Evolutionary conservation across 2,329 filamentous ascomycete genomes (phyloP).

Genomic region (Pleoardoris graminearum): DNA sequence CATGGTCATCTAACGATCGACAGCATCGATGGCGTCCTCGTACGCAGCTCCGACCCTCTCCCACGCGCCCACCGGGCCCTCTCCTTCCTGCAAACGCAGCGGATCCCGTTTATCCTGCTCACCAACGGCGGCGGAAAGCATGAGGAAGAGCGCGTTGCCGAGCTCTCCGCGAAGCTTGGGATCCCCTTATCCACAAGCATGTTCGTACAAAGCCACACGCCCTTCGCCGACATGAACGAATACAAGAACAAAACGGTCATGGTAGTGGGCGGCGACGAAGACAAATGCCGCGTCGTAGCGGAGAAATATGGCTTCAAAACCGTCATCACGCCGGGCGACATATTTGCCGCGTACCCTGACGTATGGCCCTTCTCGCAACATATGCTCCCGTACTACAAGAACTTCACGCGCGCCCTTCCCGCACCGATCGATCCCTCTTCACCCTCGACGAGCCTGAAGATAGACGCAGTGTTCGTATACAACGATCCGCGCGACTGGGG

Average conservation of each 20-base stretch:
- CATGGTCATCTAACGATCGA: slow-evolving; percentile 27
- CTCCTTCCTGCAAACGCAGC: slow-evolving; percentile 69
- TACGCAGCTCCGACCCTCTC: slow-evolving; percentile 78
- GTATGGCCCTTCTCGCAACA: slow-evolving; percentile 83
- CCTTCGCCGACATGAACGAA: slow-evolving; percentile 69
- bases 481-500: slow-evolving; percentile 98
- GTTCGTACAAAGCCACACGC: slow-evolving; percentile 90
- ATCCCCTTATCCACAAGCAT: slow-evolving; percentile 67
- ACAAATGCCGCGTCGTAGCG: slow-evolving; percentile 71
- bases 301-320: slow-evolving; percentile 62
- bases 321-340: slow-evolving; percentile 84
- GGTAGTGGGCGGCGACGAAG: slow-evolving; percentile 53
- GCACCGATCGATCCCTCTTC: slow-evolving; percentile 52
- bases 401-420: slow-evolving; percentile 62
- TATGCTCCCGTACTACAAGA: slow-evolving; percentile 64
- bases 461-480: slow-evolving; percentile 91
- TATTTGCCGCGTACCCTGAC: slow-evolving; percentile 71
- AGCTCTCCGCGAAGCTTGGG: slow-evolving; percentile 68
- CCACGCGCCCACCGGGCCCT: slow-evolving; percentile 77
- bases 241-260: slow-evolving; percentile 58
- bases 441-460: slow-evolving; percentile 63
- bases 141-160: slow-evolving; percentile 72
- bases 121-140: slow-evolving; percentile 93
- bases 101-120: slow-evolving; percentile 88
- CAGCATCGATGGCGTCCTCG: slow-evolving; percentile 91